phyloP scores from a whole-genome alignment of 2,329 filamentous ascomycete genomes.

The Xylaria sp. region DNA sequence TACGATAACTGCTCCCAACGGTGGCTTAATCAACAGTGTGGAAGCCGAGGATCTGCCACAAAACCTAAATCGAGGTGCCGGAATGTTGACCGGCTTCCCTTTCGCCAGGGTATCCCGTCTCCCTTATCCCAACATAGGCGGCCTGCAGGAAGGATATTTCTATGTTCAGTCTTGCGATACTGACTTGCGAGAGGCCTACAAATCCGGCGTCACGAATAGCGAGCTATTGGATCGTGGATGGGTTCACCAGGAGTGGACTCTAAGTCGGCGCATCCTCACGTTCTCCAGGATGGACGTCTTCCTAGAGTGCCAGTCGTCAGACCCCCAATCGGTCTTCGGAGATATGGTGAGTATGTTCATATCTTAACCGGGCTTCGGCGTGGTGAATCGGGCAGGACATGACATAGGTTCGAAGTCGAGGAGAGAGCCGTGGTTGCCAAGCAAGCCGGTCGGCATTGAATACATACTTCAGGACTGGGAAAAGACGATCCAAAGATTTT shows the following conservation, averaged over 20 bases:
- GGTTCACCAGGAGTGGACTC: neutral
- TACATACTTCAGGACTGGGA: neutral
- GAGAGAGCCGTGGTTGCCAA: neutral
- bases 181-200: neutral
- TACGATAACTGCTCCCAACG: neutral
- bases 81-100: too few relatives aligned
- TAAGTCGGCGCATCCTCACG: slow-evolving; percentile 1
- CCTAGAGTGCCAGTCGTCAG: neutral
- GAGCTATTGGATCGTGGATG: neutral
- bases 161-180: neutral
- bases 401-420: neutral
- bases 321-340: neutral
- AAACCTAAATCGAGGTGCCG: too few relatives aligned
- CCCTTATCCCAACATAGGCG: neutral
- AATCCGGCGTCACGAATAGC: neutral
- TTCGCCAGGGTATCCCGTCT: slow-evolving; percentile 1
- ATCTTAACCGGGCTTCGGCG: neutral
- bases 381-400: neutral
- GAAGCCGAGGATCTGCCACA: neutral
- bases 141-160: neutral
- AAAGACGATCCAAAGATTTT: neutral
- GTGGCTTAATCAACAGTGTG: neutral
- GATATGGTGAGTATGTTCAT: neutral
- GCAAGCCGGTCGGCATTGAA: neutral
- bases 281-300: neutral